Percentiles rank a stretch among this genome's conserved stretches.
Evolutionary conservation across 2,329 filamentous ascomycete genomes (phyloP).

Genomic region (Ascochyta pisi): DNA sequence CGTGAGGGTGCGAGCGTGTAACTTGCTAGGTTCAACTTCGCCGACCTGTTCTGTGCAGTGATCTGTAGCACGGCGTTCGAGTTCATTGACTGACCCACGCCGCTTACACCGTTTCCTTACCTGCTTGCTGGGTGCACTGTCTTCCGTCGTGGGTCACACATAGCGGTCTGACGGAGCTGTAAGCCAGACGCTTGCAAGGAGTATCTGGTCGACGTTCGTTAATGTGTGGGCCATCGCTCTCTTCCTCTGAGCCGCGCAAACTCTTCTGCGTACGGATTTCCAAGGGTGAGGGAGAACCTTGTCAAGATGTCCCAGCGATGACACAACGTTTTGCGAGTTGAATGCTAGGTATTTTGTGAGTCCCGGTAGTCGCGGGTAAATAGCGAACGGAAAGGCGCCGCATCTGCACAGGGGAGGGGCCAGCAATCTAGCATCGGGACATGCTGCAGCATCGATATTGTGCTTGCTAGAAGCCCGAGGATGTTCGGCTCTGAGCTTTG

Average conservation of each 20-base stretch:
- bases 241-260: conserved; percentile 28
- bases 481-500: conserved; percentile 18
- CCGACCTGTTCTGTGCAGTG: conserved; percentile 30
- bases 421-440: conserved; percentile 22
- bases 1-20: conserved; percentile 25
- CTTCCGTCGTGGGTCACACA: conserved; percentile 5
- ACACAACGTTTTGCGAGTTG: conserved; percentile 24
- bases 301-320: conserved; percentile 16
- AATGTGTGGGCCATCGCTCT: conserved; percentile 26
- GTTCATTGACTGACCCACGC: conserved; percentile 20
- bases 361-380: conserved; percentile 9
- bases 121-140: conserved; percentile 26
- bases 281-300: conserved; percentile 23
- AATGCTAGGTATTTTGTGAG: conserved; percentile 1
- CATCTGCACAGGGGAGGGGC: conserved; percentile 18
- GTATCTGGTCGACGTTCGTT: conserved; percentile 17
- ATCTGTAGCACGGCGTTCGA: conserved; percentile 30
- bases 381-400: conserved; percentile 7
- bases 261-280: conserved; percentile 21
- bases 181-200: conserved; percentile 28
- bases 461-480: conserved; percentile 14
- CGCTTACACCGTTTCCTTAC: conserved; percentile 34
- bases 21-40: conserved; percentile 33
- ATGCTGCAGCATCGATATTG: conserved; percentile 24
- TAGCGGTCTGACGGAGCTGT: conserved; percentile 10